Conservation (phyloP, 306 rosid genomes). For the Potentilla sterilis region DNA sequence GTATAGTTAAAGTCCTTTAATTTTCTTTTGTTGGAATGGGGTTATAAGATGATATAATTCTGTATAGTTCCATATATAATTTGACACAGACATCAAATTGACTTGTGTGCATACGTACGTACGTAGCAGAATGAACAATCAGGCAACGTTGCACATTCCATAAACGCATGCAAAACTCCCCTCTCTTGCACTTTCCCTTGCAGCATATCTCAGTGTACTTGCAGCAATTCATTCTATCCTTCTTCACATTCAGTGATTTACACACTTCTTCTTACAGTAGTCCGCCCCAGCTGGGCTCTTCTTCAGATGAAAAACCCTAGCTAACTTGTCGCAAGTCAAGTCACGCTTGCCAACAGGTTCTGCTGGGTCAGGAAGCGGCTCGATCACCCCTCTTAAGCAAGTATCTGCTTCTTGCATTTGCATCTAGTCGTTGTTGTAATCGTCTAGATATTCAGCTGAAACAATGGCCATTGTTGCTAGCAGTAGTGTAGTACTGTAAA, state of each 20-base stretch:
- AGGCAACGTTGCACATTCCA: conserved; percentile 42
- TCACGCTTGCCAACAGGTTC: not conserved
- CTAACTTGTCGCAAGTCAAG: conserved; percentile 31
- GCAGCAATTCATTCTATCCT: conserved; percentile 42
- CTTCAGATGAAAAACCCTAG: conserved; percentile 34
- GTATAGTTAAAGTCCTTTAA: too few species aligned
- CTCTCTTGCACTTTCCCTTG: conserved; percentile 44
- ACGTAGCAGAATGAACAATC: too few species aligned
- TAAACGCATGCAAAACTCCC: conserved; percentile 32
- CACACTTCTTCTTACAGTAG: conserved; percentile 49
- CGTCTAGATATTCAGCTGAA: too few species aligned
- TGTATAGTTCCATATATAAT: too few species aligned
- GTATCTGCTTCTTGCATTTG: not conserved
- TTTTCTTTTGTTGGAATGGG: too few species aligned
- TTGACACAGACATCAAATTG: too few species aligned
- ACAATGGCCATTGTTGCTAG: too few species aligned
- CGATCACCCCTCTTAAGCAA: conserved; percentile 10
- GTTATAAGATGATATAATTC: too few species aligned
- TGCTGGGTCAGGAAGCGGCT: conserved; percentile 19
- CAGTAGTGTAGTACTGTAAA: too few species aligned
- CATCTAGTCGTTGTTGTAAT: too few species aligned
- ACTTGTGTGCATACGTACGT: too few species aligned
- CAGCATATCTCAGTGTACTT: conserved; percentile 41
- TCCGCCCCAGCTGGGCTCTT: conserved; percentile 19
- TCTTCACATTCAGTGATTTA: conserved; percentile 21